Percentiles rank a stretch among this genome's conserved stretches.
These are phyloP conservation scores for Linum trigynum DNA, from an alignment of 345 rosid genomes.

Conservation along the genomic window DNA sequence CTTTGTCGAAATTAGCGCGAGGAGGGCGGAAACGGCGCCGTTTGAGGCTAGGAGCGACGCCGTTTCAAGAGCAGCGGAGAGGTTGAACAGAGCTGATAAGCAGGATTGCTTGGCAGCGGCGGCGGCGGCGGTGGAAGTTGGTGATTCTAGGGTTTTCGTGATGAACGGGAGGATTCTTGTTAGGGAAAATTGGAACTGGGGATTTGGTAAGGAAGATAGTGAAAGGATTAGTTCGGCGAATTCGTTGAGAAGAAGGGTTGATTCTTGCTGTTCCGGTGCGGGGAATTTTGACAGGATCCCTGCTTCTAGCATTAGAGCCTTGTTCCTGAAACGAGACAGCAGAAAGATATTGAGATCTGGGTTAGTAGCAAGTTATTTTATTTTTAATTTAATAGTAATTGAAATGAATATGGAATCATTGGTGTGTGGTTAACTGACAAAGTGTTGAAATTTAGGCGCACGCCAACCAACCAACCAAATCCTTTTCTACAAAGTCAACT, in stretches of 20 bases:
- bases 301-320: slow-evolving; percentile 67
- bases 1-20: slow-evolving; percentile 36
- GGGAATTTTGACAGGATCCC: slow-evolving; percentile 70
- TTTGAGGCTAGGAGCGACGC: slow-evolving; percentile 45
- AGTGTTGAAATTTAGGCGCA: neutral
- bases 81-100: slow-evolving; percentile 44
- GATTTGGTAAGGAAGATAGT: slow-evolving; percentile 45
- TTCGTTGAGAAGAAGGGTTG: slow-evolving; percentile 29
- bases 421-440: neutral
- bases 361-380: neutral
- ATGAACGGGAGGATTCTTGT: slow-evolving; percentile 46
- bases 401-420: neutral
- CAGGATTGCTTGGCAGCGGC: slow-evolving; percentile 53
- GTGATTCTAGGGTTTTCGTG: slow-evolving; percentile 32
- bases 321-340: slow-evolving; percentile 50
- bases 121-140: slow-evolving; percentile 22
- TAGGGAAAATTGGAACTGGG: slow-evolving; percentile 38
- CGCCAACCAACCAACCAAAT: neutral
- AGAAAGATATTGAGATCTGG: neutral
- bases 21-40: slow-evolving; percentile 40
- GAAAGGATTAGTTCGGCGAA: slow-evolving; percentile 52
- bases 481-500: slow-evolving; percentile 26
- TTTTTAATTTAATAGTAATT: too few relatives aligned
- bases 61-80: slow-evolving; percentile 55
- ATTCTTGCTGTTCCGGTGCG: slow-evolving; percentile 33